Base-by-base conservation (phyloP, 108 stramenopile genomes). In the Skeletonema tropicum region DNA sequence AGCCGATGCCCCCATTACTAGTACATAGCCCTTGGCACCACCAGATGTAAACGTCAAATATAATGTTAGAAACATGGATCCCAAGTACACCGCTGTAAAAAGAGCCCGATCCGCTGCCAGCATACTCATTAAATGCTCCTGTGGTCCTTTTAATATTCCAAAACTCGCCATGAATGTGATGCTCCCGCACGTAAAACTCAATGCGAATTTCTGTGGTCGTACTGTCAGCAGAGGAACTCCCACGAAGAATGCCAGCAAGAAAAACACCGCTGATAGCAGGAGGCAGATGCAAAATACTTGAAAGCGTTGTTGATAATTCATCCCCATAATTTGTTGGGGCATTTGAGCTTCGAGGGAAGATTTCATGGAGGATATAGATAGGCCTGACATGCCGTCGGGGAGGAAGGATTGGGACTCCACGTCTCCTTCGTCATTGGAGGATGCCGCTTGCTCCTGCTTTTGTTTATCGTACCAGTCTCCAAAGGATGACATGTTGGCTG, bases 121-220 rank as follows among this genome's bases (percentile, higher is more conserved):
- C 92, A 96, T 92, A 26, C 88, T 85, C 42, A 59, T 65, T 1
- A 96, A 57, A 73, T 96, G 96, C 46, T 87, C 96, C 38, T 78
- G 49, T 2, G 96, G 96, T 67, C 90, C 96, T 70, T 89, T 93
- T 63, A 96, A 76, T 68, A 96, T 93, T 6, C 87, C 96, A 85
- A 96, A 96, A 74, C 83, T 85, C 10, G 80, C 86, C 97, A 97
- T 97, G 66, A 97, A 97, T 38, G 82, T 94, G 30, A 98, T 66
- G 17, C 90, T 92, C n/a, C 97, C 97, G 66, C 92, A 91, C 1
- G 98, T 97, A 72, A 97, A 97, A 55, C 85, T 86, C 5, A 98
- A 64, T 26, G 97, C 97, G 76, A 98, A 98, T 67, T 98, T 98
- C 80, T 94, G 94, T 31, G 98, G 98, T 41, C 92, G 86, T 1